Conservation (phyloP, 176 grass and related monocot species). For the Avena atlantica region DNA sequence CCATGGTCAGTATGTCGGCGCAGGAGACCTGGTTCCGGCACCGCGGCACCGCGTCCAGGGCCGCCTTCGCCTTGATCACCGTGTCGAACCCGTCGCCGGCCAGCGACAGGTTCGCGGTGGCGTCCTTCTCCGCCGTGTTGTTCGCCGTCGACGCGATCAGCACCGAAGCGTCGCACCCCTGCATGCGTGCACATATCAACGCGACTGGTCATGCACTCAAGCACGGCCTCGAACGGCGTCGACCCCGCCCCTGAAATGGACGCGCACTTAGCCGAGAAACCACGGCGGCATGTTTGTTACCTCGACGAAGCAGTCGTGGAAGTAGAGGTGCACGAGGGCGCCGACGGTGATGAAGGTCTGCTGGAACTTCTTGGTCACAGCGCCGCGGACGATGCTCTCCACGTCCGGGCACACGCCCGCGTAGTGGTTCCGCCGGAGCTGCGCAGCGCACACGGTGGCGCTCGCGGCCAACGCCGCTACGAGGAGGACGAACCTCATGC, state of each 20-base stretch:
- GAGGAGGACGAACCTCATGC: slow-evolving; percentile 2
- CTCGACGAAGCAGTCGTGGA: slow-evolving; percentile 68
- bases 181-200: background rate
- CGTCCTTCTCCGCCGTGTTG: slow-evolving; percentile 64
- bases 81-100: slow-evolving; percentile 67
- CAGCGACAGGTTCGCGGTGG: slow-evolving; percentile 56
- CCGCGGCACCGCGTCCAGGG: slow-evolving; percentile 61
- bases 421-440: slow-evolving; percentile 52
- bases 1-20: slow-evolving; percentile 73
- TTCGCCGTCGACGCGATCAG: slow-evolving; percentile 53
- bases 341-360: slow-evolving; percentile 44
- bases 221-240: background rate
- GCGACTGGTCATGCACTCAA: background rate
- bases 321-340: slow-evolving; percentile 62
- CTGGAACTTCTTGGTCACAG: slow-evolving; percentile 43
- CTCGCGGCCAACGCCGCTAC: background rate
- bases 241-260: background rate
- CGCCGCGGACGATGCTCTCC: slow-evolving; percentile 57
- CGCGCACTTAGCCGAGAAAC: background rate
- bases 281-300: background rate
- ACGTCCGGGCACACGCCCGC: slow-evolving; percentile 57
- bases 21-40: slow-evolving; percentile 68
- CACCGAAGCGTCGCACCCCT: slow-evolving; percentile 77
- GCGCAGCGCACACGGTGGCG: background rate
- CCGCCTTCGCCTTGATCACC: slow-evolving; percentile 56